Base-by-base conservation (phyloP, 2,329 filamentous ascomycete genomes). In the Phyllosticta ampelicida region DNA sequence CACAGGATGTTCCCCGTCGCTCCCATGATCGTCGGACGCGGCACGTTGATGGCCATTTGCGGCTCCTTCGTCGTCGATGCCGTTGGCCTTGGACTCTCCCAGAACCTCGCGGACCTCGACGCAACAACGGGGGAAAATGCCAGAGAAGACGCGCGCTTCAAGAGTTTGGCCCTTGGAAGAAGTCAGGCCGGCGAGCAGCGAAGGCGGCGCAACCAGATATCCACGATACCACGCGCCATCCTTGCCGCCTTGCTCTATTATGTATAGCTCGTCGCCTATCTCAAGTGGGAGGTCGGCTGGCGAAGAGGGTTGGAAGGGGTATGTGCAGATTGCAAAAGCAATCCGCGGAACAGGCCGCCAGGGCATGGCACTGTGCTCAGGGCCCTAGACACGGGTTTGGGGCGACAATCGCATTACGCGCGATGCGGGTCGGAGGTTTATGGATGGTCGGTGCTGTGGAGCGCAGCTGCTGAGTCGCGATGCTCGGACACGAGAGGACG, bases 321-420 rank as follows among this genome's bases (percentile, higher is more conserved):
- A 95, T 65, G 86, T 91, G 78, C 92, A 94, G 74, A 99, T 89
- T 66, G 92, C 95, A 79, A 97, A 99, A 70, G 91, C 94, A 78
- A 99, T 96, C 68, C 90, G 89, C 74, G 91, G 89, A 73, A 99
- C 83, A 69, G 94, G 92, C 82, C 89, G 86, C 94, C 94, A 99
- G 64, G 71, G 66, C 71, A 73, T 73, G 66, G 67, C 69, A 62
- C 56, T 51, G 57, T 52, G 51, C 50, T 44, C 50, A 48, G 52
- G 36, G 57, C 57, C 52, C 57, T 59, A 59, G 54, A 55, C 55
- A 18, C 53, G 57, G 48, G 30, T 44, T 20, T 53, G 57, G 53
- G 57, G 49, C 48, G 51, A 55, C 53, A 55, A 55, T 59, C 50
- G 57, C 57, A 59, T 59, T 55, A 59, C 57, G 57, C 57, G 57